Percentiles rank a stretch among this genome's conserved stretches.
Conservation (phyloP, 2,329 filamentous ascomycete species). For the Penicillium sumatraense region DNA sequence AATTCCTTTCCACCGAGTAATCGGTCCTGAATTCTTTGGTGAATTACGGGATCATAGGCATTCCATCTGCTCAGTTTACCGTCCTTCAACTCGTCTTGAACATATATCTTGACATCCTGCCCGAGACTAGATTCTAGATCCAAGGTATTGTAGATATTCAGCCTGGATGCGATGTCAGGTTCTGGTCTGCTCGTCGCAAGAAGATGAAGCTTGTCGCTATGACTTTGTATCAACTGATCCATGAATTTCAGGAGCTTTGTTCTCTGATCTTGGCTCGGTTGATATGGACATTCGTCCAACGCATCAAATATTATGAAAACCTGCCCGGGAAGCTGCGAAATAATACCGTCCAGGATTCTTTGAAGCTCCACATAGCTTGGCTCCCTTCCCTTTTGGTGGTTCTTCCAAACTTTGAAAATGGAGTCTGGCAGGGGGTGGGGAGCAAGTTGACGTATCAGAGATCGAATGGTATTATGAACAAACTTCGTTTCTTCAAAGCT, state of each 20-base stretch:
- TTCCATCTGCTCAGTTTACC: too few relatives aligned
- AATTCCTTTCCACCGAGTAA: too few relatives aligned
- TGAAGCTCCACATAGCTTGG: neutral
- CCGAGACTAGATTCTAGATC: neutral
- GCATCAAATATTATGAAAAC: neutral
- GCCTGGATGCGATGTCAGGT: neutral
- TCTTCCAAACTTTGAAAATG: neutral
- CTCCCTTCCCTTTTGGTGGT: neutral
- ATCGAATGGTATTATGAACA: neutral
- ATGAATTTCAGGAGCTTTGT: neutral
- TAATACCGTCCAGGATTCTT: neutral
- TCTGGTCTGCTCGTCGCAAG: neutral
- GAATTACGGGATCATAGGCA: too few relatives aligned
- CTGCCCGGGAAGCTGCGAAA: neutral
- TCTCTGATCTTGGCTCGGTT: neutral
- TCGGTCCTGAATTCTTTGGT: too few relatives aligned
- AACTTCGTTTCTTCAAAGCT: neutral
- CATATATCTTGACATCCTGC: neutral
- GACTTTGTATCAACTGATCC: neutral
- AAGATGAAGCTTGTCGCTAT: neutral
- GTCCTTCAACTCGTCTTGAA: neutral
- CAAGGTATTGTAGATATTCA: neutral
- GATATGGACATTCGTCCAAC: neutral
- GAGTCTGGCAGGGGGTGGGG: neutral
- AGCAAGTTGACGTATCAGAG: neutral